Conservation (phyloP, 2,329 filamentous ascomycete genomes). For the Berkeleyomyces rouxiae region DNA sequence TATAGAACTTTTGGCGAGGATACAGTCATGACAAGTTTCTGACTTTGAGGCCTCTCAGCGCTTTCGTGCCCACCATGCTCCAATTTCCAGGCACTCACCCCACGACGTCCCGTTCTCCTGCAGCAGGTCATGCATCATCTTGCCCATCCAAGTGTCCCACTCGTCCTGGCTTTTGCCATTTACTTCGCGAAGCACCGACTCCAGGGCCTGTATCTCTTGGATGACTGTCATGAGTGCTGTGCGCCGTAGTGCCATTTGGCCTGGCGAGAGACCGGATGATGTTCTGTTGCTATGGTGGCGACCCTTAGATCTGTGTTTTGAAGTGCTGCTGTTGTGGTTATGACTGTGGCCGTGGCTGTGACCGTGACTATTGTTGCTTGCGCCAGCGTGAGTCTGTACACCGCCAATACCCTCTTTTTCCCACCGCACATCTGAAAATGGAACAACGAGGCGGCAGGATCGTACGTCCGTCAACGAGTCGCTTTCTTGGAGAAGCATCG, state of each 20-base stretch:
- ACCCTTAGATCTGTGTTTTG: constrained; percentile 20
- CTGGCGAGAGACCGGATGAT: constrained; percentile 33
- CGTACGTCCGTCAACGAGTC: constrained; percentile 53
- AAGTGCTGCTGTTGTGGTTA: constrained; percentile 33
- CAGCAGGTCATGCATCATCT: constrained; percentile 72
- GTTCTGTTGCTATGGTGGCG: constrained; percentile 13
- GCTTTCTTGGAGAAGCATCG: constrained; percentile 67
- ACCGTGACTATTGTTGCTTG: neutral
- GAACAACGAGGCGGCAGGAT: constrained; percentile 68
- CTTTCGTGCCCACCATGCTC: constrained; percentile 84
- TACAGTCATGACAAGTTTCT: neutral
- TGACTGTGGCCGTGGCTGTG: neutral
- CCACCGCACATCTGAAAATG: constrained; percentile 71
- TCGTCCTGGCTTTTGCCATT: constrained; percentile 81
- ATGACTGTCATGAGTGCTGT: constrained; percentile 71
- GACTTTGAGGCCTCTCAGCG: constrained; percentile 9
- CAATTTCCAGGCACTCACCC: constrained; percentile 73
- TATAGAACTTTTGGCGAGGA: neutral
- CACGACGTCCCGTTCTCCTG: constrained; percentile 61
- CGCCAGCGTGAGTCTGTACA: constrained; percentile 27
- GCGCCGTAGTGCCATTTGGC: constrained; percentile 56
- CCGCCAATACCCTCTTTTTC: constrained; percentile 58
- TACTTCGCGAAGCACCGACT: constrained; percentile 63
- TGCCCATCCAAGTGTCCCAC: constrained; percentile 79
- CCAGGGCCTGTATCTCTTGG: constrained; percentile 70